Percentiles rank a stretch among this genome's conserved stretches.
phyloP scores from a whole-genome alignment of 2,329 filamentous ascomycete genomes.

The Aureobasidium uvarum region DNA sequence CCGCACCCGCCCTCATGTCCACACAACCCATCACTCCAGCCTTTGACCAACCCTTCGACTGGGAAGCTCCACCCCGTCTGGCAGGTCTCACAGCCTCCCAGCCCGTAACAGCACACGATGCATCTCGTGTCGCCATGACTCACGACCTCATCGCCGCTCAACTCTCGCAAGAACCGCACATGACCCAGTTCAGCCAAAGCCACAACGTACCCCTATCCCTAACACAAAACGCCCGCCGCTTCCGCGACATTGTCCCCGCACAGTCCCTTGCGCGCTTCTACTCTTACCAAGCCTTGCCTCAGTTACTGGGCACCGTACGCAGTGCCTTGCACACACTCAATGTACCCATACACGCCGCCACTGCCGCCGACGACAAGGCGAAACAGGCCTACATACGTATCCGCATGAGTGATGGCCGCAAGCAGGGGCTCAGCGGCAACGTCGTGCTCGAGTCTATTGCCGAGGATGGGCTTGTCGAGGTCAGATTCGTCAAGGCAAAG shows the following conservation, averaged over 20 bases:
- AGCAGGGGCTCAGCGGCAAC: conserved; percentile 71
- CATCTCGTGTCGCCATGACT: conserved; percentile 38
- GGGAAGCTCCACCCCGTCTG: conserved; percentile 70
- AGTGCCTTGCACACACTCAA: conserved; percentile 83
- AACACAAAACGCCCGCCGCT: conserved; percentile 84
- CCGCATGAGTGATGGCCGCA: conserved; percentile 68
- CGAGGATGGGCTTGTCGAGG: conserved; percentile 64
- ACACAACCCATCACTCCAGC: conserved; percentile 81
- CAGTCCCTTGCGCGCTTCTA: conserved; percentile 91
- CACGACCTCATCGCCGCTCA: conserved; percentile 54
- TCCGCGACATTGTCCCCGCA: conserved; percentile 85
- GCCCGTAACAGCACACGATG: conserved; percentile 43
- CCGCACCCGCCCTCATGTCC: conserved; percentile 60
- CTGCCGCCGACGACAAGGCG: conserved; percentile 50
- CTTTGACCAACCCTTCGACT: conserved; percentile 73
- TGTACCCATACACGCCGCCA: conserved; percentile 62
- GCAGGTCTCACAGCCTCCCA: conserved; percentile 51
- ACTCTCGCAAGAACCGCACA: conserved; percentile 79
- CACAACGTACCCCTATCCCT: conserved; percentile 77
- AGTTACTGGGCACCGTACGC: conserved; percentile 75
- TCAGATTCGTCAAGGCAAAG: conserved; percentile 90
- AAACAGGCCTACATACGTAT: conserved; percentile 64
- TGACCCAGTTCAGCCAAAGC: conserved; percentile 76
- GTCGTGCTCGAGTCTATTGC: conserved; percentile 68
- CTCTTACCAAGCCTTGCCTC: conserved; percentile 70